Evolutionary conservation across 1,139 yeast genomes (phyloP), one percentile per base, ranked within the genome.

Genomic region (Magnusiomyces ingens): DNA sequence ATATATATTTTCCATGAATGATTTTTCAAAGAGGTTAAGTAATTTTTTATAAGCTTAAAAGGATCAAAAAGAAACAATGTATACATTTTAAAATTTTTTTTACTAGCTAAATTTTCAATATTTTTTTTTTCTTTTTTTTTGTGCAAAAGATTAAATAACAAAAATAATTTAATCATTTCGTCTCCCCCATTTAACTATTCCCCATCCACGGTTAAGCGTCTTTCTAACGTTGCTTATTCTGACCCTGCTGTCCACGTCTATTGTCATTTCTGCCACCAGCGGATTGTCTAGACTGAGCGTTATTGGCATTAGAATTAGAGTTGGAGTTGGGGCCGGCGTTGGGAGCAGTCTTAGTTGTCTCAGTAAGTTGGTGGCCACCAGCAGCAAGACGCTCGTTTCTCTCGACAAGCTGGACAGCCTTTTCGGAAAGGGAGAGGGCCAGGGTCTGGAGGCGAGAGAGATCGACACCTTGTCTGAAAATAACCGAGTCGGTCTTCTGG

Each of bases 361-460:
- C 57, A 15, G 54, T 48, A 11, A 64, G 66, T 62, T 76, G 80
- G 65, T 80, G 82, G 52, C 91, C 91, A 63, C 88, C 86, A 50
- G 87, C 79, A 57, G 88, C 84, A 52, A 89, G 79, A 71, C 89
- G 82, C 71, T 88, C 96, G 67, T 88, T 88, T 75, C 88, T 82
- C 69, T 89, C 96, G 52, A 86, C 80, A 61, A 89, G 78, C 66
- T 84, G 82, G 57, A 80, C 81, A 51, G 87, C 88, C 77, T 88
- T 90, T 63, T 93, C 98, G 62, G 91, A 86, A 75, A 94, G 78
- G 52, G 85, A 81, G 61, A 89, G 78, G 21, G 97, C 95, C 67
- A 91, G 80, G 67, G 85, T 91, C 76, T 93, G 97, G 70, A 93
- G 78, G 69, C 84, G 85, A 57, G 94, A 78, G 65, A 90, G 80